Evolutionary conservation across 129 eudicot genomes (phyloP).

Genomic region (Heracleum sosnowskyi): DNA sequence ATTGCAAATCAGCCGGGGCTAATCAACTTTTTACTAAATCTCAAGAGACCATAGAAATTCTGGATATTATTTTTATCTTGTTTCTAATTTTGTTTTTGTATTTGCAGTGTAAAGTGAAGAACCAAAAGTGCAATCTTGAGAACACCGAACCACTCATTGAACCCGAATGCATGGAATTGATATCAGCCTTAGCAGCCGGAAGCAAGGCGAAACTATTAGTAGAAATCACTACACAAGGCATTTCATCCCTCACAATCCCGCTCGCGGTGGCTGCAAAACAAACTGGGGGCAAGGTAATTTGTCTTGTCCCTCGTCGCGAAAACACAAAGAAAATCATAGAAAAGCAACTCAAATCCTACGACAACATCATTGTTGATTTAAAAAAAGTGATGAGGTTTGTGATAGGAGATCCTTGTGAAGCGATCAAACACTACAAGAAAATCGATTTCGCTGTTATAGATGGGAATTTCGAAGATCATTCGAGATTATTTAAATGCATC

Average conservation of each 20-base stretch:
- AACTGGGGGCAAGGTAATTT: neutral
- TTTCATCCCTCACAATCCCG: neutral
- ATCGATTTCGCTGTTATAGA: slow-evolving; percentile 1
- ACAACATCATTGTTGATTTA: neutral
- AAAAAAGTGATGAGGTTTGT: neutral
- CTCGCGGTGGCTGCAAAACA: slow-evolving; percentile 5
- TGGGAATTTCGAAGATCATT: neutral
- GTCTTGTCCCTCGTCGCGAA: neutral
- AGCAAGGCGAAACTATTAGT: slow-evolving; percentile 11
- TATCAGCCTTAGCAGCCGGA: slow-evolving; percentile 30
- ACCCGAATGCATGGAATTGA: slow-evolving; percentile 10
- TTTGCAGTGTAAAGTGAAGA: neutral
- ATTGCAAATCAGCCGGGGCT: no score
- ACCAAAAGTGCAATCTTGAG: neutral
- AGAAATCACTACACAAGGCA: slow-evolving; percentile 2
- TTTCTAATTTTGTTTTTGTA: neutral
- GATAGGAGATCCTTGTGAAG: neutral
- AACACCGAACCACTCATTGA: neutral
- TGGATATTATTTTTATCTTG: no score
- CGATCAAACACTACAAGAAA: neutral
- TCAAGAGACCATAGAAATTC: no score
- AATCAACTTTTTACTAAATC: no score
- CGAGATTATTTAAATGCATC: neutral
- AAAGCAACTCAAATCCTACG: neutral
- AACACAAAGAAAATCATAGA: neutral